Evolutionary conservation across 2,329 filamentous ascomycete genomes (phyloP), one percentile per base, ranked within the genome.

Genomic region (Fusarium begoniae): DNA sequence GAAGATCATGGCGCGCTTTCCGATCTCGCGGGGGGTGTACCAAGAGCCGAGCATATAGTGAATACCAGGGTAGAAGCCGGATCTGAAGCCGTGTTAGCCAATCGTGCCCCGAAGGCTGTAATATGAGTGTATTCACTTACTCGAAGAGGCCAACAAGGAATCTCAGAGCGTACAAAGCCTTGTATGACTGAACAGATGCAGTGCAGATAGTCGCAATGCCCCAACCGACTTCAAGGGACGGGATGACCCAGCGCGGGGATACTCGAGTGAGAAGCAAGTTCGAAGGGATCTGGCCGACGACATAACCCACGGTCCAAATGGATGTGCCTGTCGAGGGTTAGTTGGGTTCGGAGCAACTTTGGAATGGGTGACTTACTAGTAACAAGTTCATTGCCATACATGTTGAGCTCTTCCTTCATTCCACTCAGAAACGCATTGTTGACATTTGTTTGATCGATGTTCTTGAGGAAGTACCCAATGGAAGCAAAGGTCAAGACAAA

Each of bases 41-140:
- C 75, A 76, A 0, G 74, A 76, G n/a, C 74, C 75, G 4, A 76
- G 53, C 61, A 77, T 55, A 18, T 76, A 76, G 7, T 74, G 72
- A 11, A 76, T 76, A 17, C n/a, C 82, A 20, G 83, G 88, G 82
- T 86, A 88, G 3, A 87, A 82, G 0, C 86, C 85, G 0, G 85
- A 83, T 70, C 88, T 88, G 65, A 84, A 86, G 0, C 81, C 77
- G 20, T 82, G 76, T 26, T 72, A 72, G 38, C 50, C 69, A 74
- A 77, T 4, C 69, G 24, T 14, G 20, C 77, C 30, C 80, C 79
- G 77, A 75, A 82, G 2, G 75, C 79, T 2, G 5, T 15, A 6
- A 7, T 2, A 41, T 38, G 24, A 10, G 41, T 3, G 64, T 32
- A 0, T 40, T 55, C 1, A 66, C 73, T 8, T 70, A 73, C 43